Conservation (phyloP, 306 rosid genomes). For the Dryas octopetala region DNA sequence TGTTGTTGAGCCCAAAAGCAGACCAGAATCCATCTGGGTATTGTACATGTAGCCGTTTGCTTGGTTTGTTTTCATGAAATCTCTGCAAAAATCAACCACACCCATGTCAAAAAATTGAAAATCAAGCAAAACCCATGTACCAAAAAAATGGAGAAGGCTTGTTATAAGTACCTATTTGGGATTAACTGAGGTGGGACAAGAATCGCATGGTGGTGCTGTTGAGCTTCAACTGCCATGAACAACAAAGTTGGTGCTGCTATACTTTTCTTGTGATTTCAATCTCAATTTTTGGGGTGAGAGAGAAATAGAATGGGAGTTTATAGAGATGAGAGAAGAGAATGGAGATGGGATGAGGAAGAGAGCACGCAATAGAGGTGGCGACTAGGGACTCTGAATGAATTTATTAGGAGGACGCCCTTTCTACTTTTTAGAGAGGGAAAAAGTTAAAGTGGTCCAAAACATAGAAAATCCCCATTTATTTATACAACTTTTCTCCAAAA, state of each 20-base stretch:
- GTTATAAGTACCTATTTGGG: constrained; percentile 34
- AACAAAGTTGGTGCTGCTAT: constrained; percentile 20
- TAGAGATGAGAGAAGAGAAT: constrained; percentile 9
- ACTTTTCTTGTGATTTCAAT: constrained; percentile 17
- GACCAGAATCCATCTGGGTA: constrained; percentile 35
- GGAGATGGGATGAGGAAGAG: constrained; percentile 29
- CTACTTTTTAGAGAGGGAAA: background rate
- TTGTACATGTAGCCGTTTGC: constrained; percentile 23
- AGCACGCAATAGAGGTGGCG: constrained; percentile 52
- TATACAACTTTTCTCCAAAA: background rate
- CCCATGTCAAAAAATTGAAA: constrained; percentile 1
- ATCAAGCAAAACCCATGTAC: background rate
- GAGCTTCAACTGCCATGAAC: constrained; percentile 86
- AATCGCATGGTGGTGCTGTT: constrained; percentile 39
- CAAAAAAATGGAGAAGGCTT: background rate
- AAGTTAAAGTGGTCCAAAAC: constrained; percentile 46
- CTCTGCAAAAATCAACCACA: constrained; percentile 38
- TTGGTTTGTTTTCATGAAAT: constrained; percentile 33
- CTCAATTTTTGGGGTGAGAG: background rate
- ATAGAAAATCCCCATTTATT: constrained; percentile 22
- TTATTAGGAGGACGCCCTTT: background rate
- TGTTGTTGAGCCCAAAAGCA: constrained; percentile 32
- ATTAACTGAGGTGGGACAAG: constrained; percentile 59
- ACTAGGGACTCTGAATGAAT: background rate
- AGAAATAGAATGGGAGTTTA: background rate